Percentiles rank a stretch among this genome's conserved stretches.
phyloP scores from a whole-genome alignment of 2,329 filamentous ascomycete species.

The Zasmidium angulare region DNA sequence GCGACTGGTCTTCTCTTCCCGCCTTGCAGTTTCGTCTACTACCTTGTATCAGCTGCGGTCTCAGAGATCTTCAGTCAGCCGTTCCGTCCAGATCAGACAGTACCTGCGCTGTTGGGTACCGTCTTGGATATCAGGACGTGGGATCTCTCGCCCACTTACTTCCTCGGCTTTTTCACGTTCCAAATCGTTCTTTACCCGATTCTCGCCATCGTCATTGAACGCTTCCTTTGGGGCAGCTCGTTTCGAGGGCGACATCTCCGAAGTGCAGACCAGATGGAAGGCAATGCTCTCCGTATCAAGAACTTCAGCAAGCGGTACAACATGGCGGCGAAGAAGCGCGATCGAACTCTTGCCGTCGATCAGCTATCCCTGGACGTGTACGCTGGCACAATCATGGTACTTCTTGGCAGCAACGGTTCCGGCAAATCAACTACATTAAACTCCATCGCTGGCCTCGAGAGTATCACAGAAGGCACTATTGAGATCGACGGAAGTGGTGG shows the following conservation, averaged over 20 bases:
- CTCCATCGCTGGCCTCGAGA: conserved; percentile 79
- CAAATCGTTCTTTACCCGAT: conserved; percentile 77
- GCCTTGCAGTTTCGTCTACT: conserved; percentile 82
- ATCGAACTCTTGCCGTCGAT: conserved; percentile 20
- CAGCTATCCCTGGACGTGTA: conserved; percentile 18
- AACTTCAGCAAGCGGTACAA: conserved; percentile 23
- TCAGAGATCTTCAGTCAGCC: conserved; percentile 21
- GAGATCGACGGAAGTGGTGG: conserved; percentile 75
- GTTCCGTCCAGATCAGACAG: conserved; percentile 3
- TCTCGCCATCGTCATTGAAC: conserved; percentile 71
- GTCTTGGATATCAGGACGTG: conserved; percentile 13
- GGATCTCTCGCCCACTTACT: conserved; percentile 38
- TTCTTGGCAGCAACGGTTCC: conserved; percentile 80
- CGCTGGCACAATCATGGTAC: conserved; percentile 18
- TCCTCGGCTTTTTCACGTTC: conserved; percentile 72
- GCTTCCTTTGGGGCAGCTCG: conserved; percentile 70
- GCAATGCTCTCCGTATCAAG: conserved; percentile 18
- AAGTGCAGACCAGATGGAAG: conserved; percentile 18
- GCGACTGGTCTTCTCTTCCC: conserved; percentile 75
- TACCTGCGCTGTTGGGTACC: conserved; percentile 1
- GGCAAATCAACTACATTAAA: conserved; percentile 90
- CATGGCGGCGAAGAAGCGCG: conserved; percentile 16
- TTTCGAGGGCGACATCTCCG: conserved; percentile 45
- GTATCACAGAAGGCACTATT: conserved; percentile 73
- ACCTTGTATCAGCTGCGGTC: conserved; percentile 56